These are phyloP conservation scores for Rubia occidens DNA, from an alignment of 305 asterid genomes.

Conservation along the genomic window DNA sequence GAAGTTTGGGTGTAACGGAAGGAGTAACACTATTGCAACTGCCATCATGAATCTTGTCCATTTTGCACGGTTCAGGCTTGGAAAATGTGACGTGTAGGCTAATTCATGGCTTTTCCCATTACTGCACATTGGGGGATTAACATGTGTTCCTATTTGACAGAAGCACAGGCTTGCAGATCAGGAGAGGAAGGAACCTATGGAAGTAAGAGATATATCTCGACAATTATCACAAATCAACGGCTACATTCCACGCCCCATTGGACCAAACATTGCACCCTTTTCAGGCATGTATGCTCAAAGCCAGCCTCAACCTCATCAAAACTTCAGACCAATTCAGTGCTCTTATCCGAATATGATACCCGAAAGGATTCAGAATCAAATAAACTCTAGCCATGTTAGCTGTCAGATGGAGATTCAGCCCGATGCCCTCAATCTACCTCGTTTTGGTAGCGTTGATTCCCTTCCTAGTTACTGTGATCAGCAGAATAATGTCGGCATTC, in stretches of 20 bases:
- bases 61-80: no score
- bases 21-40: no score
- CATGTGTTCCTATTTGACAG: constrained; percentile 10
- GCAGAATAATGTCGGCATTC: not conserved
- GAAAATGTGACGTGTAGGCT: no score
- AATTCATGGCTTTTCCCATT: no score
- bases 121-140: not conserved
- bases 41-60: no score
- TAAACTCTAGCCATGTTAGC: not conserved
- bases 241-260: not conserved
- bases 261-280: constrained; percentile 1
- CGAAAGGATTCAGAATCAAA: not conserved
- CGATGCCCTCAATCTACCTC: not conserved
- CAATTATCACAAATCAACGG: not conserved
- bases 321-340: not conserved
- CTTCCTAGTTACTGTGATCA: not conserved
- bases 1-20: no score
- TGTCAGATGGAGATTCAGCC: not conserved
- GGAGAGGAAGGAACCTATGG: constrained; percentile 2
- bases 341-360: not conserved
- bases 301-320: not conserved
- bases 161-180: constrained; percentile 18
- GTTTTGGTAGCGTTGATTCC: not conserved
- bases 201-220: not conserved
- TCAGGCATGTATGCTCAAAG: not conserved